Conservation (phyloP, 371 early-diverging fungal genomes). For the Mucor plumbeus region DNA sequence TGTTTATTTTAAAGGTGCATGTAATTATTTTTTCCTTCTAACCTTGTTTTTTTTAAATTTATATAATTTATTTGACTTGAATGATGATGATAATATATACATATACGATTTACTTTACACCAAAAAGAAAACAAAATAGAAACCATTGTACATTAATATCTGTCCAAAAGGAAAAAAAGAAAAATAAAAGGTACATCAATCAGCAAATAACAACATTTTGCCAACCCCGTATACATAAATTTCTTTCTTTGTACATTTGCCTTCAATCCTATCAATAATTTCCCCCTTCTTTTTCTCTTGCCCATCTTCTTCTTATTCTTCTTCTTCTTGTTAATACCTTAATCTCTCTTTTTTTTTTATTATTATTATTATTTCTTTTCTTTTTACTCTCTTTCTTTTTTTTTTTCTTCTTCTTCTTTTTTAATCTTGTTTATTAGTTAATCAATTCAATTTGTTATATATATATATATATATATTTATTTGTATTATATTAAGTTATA, state of each 20-base stretch:
- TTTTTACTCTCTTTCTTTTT: constrained; percentile 1
- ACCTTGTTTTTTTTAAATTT: not conserved
- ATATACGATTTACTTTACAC: not conserved
- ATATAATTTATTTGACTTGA: not conserved
- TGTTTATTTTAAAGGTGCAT: constrained; percentile 15
- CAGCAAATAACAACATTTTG: not conserved
- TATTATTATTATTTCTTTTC: no score
- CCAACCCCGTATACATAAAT: constrained; percentile 7
- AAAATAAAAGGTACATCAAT: no score
- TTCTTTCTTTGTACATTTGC: not conserved
- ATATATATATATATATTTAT: not conserved
- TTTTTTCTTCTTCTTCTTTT: not conserved
- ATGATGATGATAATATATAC: not conserved
- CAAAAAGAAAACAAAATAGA: not conserved
- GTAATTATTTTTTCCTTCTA: constrained; percentile 8
- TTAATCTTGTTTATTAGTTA: constrained; percentile 11
- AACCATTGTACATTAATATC: not conserved
- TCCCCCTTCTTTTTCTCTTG: constrained; percentile 4
- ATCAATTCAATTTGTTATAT: not conserved
- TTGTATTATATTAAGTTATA: constrained; percentile 4
- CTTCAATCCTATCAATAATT: not conserved
- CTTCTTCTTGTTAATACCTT: not conserved
- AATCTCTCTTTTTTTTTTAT: not conserved
- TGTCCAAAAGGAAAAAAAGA: not conserved
- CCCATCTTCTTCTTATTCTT: constrained; percentile 10